Evolutionary conservation across 2,329 filamentous ascomycete species (phyloP).

Genomic region (Fusarium virguliforme): DNA sequence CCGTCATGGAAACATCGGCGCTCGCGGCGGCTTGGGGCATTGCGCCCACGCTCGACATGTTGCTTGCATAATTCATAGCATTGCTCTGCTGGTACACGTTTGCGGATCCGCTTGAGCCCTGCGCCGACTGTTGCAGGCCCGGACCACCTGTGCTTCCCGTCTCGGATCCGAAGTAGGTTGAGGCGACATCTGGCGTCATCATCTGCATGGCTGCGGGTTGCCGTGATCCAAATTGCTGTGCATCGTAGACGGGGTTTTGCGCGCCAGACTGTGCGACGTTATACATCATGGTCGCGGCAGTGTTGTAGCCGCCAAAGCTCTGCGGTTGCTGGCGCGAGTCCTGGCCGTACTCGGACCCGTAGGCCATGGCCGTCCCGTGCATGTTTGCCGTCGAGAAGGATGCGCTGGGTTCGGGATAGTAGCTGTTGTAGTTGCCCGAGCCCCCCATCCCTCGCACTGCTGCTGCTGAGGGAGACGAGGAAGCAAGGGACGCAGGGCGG

Average conservation of each 20-base stretch:
- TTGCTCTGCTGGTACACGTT: constrained; percentile 78
- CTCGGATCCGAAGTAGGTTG: constrained; percentile 78
- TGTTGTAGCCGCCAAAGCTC: constrained; percentile 72
- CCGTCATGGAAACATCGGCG: constrained; percentile 64
- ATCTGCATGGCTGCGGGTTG: constrained; percentile 85
- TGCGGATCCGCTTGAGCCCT: constrained; percentile 66
- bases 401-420: constrained; percentile 70
- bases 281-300: constrained; percentile 81
- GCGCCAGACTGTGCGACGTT: constrained; percentile 77
- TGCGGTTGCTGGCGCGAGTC: constrained; percentile 72
- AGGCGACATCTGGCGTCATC: constrained; percentile 65
- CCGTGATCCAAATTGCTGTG: constrained; percentile 81
- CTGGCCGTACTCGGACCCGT: constrained; percentile 77
- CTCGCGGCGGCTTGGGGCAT: constrained; percentile 60
- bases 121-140: constrained; percentile 66
- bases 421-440: constrained; percentile 71
- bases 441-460: constrained; percentile 68
- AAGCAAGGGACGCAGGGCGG: constrained; percentile 66
- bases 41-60: constrained; percentile 64
- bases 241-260: constrained; percentile 80
- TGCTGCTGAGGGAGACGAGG: constrained; percentile 64
- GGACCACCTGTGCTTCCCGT: constrained; percentile 68
- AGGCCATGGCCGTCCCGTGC: constrained; percentile 68
- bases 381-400: constrained; percentile 72
- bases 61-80: constrained; percentile 67